Base-by-base conservation (phyloP, 2,329 filamentous ascomycete species). In the Neonectria faginata region DNA sequence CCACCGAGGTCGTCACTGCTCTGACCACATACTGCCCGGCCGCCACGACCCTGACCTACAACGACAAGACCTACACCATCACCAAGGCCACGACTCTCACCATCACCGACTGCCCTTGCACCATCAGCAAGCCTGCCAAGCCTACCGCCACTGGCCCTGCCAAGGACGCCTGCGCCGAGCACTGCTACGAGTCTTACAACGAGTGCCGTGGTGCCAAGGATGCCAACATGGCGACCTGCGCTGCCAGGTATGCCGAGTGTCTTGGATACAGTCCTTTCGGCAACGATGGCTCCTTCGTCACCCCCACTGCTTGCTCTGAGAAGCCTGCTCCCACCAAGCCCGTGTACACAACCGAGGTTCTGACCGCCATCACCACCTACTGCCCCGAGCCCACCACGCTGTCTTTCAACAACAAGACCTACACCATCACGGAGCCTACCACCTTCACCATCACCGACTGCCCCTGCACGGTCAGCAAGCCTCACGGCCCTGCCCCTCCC, bases 21-120 rank as follows among this genome's bases (percentile, higher is more conserved):
- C 84, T 86, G 80, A 89, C 86, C 79, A 92, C 89, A 73, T 91
- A 83, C 85, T 92, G 90, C 86, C 88, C 89, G 8, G 82, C 73
- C 67, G 77, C 89, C 65, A 91, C 89, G 70, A 80, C 81, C 70
- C 78, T 91, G 76, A 85, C 84, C 74, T 82, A 89, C 80, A 84
- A 83, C 74, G 81, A 80, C 77, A 80, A 84, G 77, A 91, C 88
- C 79, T 90, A 89, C 84, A 89, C 27, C n/a, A 20, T 51, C 47
- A 20, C 47, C 27, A 18, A 27, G 27, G 27, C 47, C 47, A 51
- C 47, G 5, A 51, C 47, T 10, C 22, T 51, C 27, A 51, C 47
- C n/a, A 51, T 51, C 47, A 51, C 47, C 27, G 27, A 51, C 47
- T 51, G 47, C 27, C 47, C 47, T 20, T 51, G 27, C 27, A 51